Evolutionary conservation across 164 flowering plant genomes (phyloP).

Genomic region (Piper longum): DNA sequence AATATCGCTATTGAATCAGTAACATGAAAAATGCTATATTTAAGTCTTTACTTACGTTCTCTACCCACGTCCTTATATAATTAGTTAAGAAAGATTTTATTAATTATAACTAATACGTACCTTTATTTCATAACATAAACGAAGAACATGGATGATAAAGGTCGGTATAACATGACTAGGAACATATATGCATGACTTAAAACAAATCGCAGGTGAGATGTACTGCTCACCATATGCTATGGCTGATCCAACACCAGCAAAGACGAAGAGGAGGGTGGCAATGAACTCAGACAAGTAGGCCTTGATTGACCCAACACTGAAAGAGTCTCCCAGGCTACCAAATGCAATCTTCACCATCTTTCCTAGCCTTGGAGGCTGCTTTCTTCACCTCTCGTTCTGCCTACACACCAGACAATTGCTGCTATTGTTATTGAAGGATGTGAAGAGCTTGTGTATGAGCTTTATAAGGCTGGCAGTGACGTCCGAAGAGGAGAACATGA

Average conservation of each 20-base stretch:
- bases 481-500: constrained; percentile 16
- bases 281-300: constrained; percentile 56
- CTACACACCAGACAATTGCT: neutral
- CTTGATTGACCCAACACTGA: constrained; percentile 37
- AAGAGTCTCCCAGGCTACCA: constrained; percentile 50
- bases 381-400: neutral
- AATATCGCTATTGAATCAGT: neutral
- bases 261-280: constrained; percentile 59
- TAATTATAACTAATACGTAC: too few species aligned
- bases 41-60: too few species aligned
- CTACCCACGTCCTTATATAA: too few species aligned
- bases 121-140: too few species aligned
- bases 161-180: too few species aligned
- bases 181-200: too few species aligned
- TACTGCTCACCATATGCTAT: constrained; percentile 37
- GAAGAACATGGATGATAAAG: too few species aligned
- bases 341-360: constrained; percentile 50
- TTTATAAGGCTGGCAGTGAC: constrained; percentile 30
- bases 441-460: neutral
- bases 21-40: neutral
- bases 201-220: too few species aligned
- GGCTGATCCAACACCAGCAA: constrained; percentile 76
- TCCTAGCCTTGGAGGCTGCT: neutral
- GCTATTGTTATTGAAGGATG: neutral
- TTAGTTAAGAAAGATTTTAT: too few species aligned